Conservation (phyloP, 148 eudicot species). For the Dianthus caryophyllus region DNA sequence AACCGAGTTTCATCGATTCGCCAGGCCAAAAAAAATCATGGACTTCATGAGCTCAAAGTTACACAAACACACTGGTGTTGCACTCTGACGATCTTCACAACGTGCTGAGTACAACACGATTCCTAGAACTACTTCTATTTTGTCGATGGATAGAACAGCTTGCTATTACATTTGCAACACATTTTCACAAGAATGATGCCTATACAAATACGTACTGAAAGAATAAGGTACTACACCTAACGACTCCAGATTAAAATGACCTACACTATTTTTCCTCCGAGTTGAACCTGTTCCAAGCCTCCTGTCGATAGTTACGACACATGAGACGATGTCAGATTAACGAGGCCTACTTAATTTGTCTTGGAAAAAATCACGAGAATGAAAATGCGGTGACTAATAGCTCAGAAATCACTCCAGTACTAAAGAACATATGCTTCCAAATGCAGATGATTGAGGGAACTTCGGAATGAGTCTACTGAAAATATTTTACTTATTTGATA, state of each 20-base stretch:
- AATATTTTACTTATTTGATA: too few species aligned
- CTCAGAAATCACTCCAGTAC: too few species aligned
- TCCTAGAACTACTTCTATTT: conserved; percentile 4
- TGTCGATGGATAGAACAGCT: conserved; percentile 2
- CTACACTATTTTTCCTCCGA: conserved; percentile 72
- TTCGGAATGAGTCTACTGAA: too few species aligned
- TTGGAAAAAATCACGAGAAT: too few species aligned
- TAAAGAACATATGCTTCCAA: too few species aligned
- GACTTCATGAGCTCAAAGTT: background rate
- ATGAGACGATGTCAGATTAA: too few species aligned
- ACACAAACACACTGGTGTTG: background rate
- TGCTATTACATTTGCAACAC: conserved; percentile 6
- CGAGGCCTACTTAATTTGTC: too few species aligned
- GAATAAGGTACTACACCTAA: background rate
- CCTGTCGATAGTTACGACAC: conserved; percentile 46
- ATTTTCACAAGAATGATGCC: conserved; percentile 21
- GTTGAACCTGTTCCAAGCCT: conserved; percentile 89
- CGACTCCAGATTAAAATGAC: conserved; percentile 5
- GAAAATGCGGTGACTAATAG: too few species aligned
- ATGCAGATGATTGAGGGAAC: too few species aligned
- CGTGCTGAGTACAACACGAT: background rate
- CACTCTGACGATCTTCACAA: background rate
- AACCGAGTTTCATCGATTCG: background rate
- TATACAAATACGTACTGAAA: conserved; percentile 23
- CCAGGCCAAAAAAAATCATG: background rate